Conservation (phyloP, 306 rosid species). For the Cucumis cinereus region DNA sequence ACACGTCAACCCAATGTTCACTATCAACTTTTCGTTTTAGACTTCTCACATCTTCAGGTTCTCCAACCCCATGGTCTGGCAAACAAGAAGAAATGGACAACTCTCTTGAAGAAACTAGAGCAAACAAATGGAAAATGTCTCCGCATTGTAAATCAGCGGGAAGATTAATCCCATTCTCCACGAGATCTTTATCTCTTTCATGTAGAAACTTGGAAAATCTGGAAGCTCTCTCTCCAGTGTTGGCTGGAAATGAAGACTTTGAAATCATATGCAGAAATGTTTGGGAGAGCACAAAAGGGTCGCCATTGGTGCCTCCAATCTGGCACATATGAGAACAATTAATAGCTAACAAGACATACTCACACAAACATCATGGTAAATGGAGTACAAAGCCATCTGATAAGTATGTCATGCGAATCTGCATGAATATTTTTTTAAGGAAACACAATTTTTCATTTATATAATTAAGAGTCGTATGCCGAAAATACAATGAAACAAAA, state of each 20-base stretch:
- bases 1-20: constrained; percentile 35
- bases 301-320: constrained; percentile 60
- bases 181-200: constrained; percentile 51
- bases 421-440: not conserved
- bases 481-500: too few relatives aligned
- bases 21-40: constrained; percentile 55
- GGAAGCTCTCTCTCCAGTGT: constrained; percentile 59
- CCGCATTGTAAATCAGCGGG: constrained; percentile 71
- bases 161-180: constrained; percentile 43
- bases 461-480: too few relatives aligned
- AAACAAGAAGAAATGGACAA: constrained; percentile 55
- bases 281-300: constrained; percentile 67
- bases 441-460: too few relatives aligned
- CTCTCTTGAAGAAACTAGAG: constrained; percentile 63
- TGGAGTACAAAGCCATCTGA: not conserved
- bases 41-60: constrained; percentile 69
- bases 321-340: constrained; percentile 26
- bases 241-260: constrained; percentile 66
- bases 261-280: constrained; percentile 62
- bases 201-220: constrained; percentile 51
- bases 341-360: not conserved
- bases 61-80: constrained; percentile 85
- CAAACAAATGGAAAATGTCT: constrained; percentile 69
- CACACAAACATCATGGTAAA: constrained; percentile 1
- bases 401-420: not conserved